Conservation (phyloP, 495 filamentous ascomycete genomes). For the Podospora pseudocomata region DNA sequence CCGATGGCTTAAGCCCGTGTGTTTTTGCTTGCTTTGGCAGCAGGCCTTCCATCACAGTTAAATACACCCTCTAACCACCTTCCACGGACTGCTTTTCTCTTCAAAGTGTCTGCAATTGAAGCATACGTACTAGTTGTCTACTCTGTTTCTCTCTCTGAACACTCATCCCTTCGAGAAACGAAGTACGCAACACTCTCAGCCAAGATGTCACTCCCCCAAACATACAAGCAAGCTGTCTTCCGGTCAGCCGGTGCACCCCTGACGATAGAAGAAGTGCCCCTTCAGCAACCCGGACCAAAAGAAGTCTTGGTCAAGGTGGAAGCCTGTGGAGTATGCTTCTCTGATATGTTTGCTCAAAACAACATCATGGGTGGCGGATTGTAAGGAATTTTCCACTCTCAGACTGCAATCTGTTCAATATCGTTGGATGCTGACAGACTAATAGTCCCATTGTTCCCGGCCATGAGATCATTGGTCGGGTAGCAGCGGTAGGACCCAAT, state of each 20-base stretch:
- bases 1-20: background rate
- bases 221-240: constrained; percentile 52
- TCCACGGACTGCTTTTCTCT: too few species aligned
- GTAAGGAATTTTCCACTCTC: constrained; percentile 41
- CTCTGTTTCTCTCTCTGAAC: background rate
- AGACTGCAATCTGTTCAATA: background rate
- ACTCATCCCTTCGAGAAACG: background rate
- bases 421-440: background rate
- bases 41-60: background rate
- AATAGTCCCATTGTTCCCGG: constrained; percentile 42
- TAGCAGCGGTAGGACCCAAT: constrained; percentile 58
- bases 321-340: constrained; percentile 73
- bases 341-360: constrained; percentile 70
- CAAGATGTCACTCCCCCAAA: constrained; percentile 43
- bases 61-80: background rate
- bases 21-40: background rate
- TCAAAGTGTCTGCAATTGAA: too few species aligned
- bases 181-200: background rate
- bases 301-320: constrained; percentile 65
- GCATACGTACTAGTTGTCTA: background rate
- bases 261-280: constrained; percentile 18
- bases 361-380: constrained; percentile 69
- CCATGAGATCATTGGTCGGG: constrained; percentile 50
- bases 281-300: constrained; percentile 64
- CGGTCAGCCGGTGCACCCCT: constrained; percentile 38